These are phyloP conservation scores for Magnolia sinica DNA, from an alignment of 164 flowering plant species.

Conservation along the genomic window DNA sequence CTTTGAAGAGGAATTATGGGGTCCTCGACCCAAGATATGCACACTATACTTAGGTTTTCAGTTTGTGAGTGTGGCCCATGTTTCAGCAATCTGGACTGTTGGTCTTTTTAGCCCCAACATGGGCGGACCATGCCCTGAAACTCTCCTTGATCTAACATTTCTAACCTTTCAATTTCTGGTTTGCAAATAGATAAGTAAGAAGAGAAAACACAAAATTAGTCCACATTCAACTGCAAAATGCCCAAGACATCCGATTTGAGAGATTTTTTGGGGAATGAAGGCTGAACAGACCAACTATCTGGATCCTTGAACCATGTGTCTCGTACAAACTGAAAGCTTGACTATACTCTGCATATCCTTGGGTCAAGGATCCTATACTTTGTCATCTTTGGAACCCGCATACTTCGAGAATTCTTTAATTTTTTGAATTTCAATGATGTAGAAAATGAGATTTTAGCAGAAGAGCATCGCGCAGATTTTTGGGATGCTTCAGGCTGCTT, in stretches of 20 bases:
- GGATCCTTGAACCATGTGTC: background rate
- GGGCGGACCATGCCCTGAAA: background rate
- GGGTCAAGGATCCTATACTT: background rate
- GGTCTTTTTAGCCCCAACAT: no score
- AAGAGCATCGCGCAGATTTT: background rate
- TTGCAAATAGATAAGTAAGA: background rate
- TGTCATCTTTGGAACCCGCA: background rate
- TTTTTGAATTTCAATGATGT: background rate
- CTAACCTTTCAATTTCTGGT: background rate
- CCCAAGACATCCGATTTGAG: background rate
- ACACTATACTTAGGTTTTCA: background rate
- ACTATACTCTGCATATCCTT: background rate
- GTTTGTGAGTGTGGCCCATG: background rate
- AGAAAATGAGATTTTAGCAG: constrained; percentile 4
- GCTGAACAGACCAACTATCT: background rate
- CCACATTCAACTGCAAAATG: background rate
- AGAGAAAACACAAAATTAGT: background rate
- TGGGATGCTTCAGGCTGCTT: constrained; percentile 5
- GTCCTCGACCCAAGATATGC: background rate
- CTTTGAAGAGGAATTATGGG: background rate
- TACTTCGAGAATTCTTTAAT: background rate
- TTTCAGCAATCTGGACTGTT: no score
- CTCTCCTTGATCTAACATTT: background rate
- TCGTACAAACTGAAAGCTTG: background rate
- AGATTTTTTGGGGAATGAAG: background rate